Percentiles rank a stretch among this genome's conserved stretches.
Evolutionary conservation across 768 basidiomycete genomes (phyloP).

Genomic region (Porpolomopsis calyptriformis): DNA sequence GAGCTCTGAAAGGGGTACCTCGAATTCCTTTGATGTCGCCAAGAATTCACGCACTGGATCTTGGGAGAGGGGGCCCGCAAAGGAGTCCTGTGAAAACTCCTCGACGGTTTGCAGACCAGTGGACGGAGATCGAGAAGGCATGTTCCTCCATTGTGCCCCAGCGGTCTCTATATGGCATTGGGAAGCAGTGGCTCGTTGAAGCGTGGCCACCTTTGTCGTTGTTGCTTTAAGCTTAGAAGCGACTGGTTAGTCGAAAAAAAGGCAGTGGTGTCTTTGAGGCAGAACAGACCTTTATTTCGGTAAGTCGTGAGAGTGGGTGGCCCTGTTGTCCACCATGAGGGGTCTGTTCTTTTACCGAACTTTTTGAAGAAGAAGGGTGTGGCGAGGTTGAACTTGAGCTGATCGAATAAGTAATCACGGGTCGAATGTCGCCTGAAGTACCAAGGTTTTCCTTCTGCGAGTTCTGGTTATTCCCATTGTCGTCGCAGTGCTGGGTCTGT

Average conservation of each 20-base stretch:
- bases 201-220: constrained; percentile 24
- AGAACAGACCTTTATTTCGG: constrained; percentile 15
- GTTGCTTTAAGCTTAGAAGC: constrained; percentile 16
- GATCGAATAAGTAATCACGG: constrained; percentile 5
- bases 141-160: constrained; percentile 9
- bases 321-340: constrained; percentile 18
- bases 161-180: constrained; percentile 10
- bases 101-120: constrained; percentile 12
- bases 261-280: background rate
- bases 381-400: constrained; percentile 16
- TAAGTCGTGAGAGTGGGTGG: constrained; percentile 13
- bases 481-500: constrained; percentile 32
- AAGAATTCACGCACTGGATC: constrained; percentile 38
- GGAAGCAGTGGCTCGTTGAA: constrained; percentile 15
- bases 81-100: constrained; percentile 48
- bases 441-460: constrained; percentile 47
- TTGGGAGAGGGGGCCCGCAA: constrained; percentile 40
- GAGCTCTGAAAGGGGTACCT: constrained; percentile 49
- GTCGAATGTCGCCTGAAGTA: constrained; percentile 10
- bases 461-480: constrained; percentile 25
- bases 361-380: constrained; percentile 16
- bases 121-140: constrained; percentile 11
- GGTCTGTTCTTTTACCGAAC: constrained; percentile 14
- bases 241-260: constrained; percentile 9
- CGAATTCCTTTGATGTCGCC: constrained; percentile 38